Conservation (phyloP, 352 stramenopile species). For the Peronosclerospora sorghi region DNA sequence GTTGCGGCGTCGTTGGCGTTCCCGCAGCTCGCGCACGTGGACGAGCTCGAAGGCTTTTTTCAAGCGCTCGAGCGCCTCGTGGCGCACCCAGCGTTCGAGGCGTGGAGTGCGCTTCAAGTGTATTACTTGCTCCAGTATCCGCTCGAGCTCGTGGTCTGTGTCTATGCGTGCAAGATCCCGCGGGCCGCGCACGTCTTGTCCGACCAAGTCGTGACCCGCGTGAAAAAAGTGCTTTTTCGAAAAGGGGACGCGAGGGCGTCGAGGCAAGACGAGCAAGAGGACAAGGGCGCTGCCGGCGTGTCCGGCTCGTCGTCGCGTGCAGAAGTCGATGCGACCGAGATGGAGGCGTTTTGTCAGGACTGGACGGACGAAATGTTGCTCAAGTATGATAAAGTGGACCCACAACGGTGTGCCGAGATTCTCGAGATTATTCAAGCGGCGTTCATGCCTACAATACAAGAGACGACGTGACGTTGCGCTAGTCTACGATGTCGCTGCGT, state of each 20-base stretch:
- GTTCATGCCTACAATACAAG: no score
- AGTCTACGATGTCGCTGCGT: slow-evolving; percentile 6
- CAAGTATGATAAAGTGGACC: slow-evolving; percentile 37
- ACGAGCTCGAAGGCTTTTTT: slow-evolving; percentile 11
- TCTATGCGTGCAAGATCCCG: slow-evolving; percentile 23
- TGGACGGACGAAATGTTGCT: slow-evolving; percentile 35
- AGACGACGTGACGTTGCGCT: no score
- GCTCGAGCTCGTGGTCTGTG: slow-evolving; percentile 31
- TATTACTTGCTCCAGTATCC: slow-evolving; percentile 31
- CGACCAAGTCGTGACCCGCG: slow-evolving; percentile 14
- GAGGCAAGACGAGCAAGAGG: not conserved
- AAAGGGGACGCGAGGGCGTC: no score
- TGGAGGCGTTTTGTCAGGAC: slow-evolving; percentile 17
- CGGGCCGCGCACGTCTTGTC: slow-evolving; percentile 5
- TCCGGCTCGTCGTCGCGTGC: not conserved
- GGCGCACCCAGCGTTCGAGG: slow-evolving; percentile 6
- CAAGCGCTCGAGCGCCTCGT: slow-evolving; percentile 15
- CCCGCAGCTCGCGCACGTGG: not conserved
- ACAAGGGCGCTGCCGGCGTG: not conserved
- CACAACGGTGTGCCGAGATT: slow-evolving; percentile 14
- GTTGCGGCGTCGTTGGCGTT: slow-evolving; percentile 23
- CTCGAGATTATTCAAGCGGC: slow-evolving; percentile 10
- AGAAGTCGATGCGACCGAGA: slow-evolving; percentile 6
- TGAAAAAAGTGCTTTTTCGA: slow-evolving; percentile 5
- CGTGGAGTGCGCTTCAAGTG: slow-evolving; percentile 12